These are phyloP conservation scores for Phytophthora gonapodyides DNA, from an alignment of 352 stramenopile genomes.

Conservation along the genomic window DNA sequence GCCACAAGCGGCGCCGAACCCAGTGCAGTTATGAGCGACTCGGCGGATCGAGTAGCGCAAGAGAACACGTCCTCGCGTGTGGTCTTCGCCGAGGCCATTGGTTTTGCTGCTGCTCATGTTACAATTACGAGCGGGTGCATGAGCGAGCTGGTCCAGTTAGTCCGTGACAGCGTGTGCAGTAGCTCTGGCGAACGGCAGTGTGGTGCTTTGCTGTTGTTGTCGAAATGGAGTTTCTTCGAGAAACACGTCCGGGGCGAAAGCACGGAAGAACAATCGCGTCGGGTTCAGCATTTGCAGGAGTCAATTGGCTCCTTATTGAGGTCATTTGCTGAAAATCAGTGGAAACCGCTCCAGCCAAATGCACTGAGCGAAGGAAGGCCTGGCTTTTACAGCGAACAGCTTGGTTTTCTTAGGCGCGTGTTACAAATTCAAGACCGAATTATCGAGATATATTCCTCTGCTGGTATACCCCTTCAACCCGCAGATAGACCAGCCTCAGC, in stretches of 20 bases:
- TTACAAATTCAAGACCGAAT: conserved; percentile 61
- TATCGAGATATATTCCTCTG: conserved; percentile 48
- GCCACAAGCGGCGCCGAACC: conserved; percentile 1
- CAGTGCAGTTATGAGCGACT: conserved; percentile 1
- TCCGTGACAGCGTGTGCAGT: conserved; percentile 39
- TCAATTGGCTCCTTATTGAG: conserved; percentile 33
- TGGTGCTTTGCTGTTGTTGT: conserved; percentile 53
- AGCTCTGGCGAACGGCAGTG: conserved; percentile 64
- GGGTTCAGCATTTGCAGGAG: conserved; percentile 29
- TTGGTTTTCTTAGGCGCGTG: conserved; percentile 51
- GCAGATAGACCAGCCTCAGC: conserved; percentile 3
- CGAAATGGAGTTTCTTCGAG: conserved; percentile 56
- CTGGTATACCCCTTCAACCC: conserved; percentile 36
- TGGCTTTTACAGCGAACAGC: conserved; percentile 61
- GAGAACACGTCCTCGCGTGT: conserved; percentile 43
- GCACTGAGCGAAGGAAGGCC: not conserved
- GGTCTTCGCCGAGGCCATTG: conserved; percentile 63
- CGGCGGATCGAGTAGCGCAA: conserved; percentile 2
- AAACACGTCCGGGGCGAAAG: conserved; percentile 24
- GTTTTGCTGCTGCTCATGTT: conserved; percentile 41
- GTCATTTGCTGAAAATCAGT: conserved; percentile 51
- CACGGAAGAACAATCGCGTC: conserved; percentile 4
- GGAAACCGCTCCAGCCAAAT: conserved; percentile 31
- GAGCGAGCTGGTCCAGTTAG: conserved; percentile 24
- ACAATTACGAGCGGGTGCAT: conserved; percentile 26